Evolutionary conservation across 108 stramenopile species (phyloP), one percentile per base, ranked within the genome.

Genomic region (Discostella stelligeroides): DNA sequence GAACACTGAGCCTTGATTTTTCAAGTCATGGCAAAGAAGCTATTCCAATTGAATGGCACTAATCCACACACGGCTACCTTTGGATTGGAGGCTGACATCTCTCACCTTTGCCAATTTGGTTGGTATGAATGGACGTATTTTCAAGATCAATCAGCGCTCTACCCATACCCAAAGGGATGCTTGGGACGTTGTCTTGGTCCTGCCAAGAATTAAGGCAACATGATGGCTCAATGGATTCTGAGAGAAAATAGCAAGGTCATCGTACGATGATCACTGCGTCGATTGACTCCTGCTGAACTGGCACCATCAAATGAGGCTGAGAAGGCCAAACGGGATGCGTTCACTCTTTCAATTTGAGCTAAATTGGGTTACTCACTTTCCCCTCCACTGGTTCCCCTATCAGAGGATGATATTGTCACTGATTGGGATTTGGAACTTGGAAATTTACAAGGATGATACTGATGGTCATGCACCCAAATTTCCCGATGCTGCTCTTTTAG

Each of bases 71-170:
- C 68, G 1, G 41, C 58, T 4, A 66, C 75, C 14, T 71, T 40
- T 21, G 82, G 82, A 27, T 28, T 54, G 1, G 41, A 28, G 5
- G 70, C 58, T 24, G 72, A 83, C 37, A 83, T 83, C 58, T 57
- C 72, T 7, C 61, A 68, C 40, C 14, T 83, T 2, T 56, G 55
- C 57, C 64, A 72, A 25, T 81, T 68, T 59, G 74, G 54, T 10
- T 85, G 68, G 68, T 85, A 82, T 56, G 66, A 80, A 63, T 54
- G 65, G 64, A 18, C 58, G 10, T 78, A 74, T 43, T 80, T 34
- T 58, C 18, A 34, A 5, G 82, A 80, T 10, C 30, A 60, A 18
- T n/a, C 29, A 0, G 23, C 23, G 9, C n/a, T 45, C 14, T 46
- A 25, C 9, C 30, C 30, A 0, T 58, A 60, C 56, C 45, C 27